Conservation (phyloP, 768 basidiomycete species). For the Tricholoma saponaceum region DNA sequence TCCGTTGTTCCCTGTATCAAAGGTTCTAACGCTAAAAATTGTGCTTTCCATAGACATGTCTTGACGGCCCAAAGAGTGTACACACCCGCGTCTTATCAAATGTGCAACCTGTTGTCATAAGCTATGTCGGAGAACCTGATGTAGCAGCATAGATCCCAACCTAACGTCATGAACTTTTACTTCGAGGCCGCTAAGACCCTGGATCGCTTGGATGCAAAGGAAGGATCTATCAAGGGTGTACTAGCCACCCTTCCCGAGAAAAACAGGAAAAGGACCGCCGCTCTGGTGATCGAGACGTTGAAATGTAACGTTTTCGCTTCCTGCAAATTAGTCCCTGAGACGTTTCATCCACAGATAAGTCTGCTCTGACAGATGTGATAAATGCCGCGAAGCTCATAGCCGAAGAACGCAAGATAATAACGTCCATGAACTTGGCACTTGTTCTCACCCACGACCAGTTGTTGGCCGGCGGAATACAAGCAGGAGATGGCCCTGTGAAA, state of each 20-base stretch:
- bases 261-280: slow-evolving; percentile 72
- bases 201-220: slow-evolving; percentile 81
- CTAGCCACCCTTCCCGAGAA: slow-evolving; percentile 71
- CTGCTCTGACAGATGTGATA: slow-evolving; percentile 70
- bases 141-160: slow-evolving; percentile 26
- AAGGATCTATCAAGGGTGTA: slow-evolving; percentile 90
- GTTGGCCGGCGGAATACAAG: slow-evolving; percentile 80
- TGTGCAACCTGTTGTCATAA: slow-evolving; percentile 17
- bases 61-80: slow-evolving; percentile 2
- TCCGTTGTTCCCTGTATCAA: not conserved
- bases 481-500: slow-evolving; percentile 87
- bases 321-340: not conserved
- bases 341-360: slow-evolving; percentile 54
- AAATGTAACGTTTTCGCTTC: slow-evolving; percentile 64
- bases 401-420: slow-evolving; percentile 73
- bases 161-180: slow-evolving; percentile 85
- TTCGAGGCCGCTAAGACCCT: slow-evolving; percentile 82
- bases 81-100: slow-evolving; percentile 6
- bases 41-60: not conserved
- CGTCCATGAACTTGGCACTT: slow-evolving; percentile 70
- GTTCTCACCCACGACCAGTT: slow-evolving; percentile 91
- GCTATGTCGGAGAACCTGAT: slow-evolving; percentile 13
- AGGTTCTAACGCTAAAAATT: not conserved
- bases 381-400: slow-evolving; percentile 60
- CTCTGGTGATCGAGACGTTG: slow-evolving; percentile 89